Evolutionary conservation across 169 alveolate genomes (phyloP).

Genomic region (Cryptosporidium bovis): DNA sequence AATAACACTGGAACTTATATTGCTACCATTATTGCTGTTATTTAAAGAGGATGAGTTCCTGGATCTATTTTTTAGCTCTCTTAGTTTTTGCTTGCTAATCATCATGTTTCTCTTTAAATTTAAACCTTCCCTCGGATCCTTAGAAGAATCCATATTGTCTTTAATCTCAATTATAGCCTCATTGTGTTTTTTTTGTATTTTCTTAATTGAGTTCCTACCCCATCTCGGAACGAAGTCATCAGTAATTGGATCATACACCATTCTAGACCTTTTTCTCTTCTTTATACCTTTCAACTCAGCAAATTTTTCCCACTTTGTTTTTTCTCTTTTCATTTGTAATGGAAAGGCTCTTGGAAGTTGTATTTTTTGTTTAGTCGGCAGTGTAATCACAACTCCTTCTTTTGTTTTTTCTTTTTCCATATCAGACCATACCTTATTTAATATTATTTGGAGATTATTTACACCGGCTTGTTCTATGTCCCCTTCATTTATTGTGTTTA

Average conservation of each 20-base stretch:
- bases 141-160: conserved; percentile 66
- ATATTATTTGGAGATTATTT: conserved; percentile 49
- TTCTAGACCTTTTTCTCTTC: conserved; percentile 82
- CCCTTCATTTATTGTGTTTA: conserved; percentile 3
- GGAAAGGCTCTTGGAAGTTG: conserved; percentile 69
- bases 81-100: conserved; percentile 41
- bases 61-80: conserved; percentile 44
- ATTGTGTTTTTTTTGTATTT: conserved; percentile 79
- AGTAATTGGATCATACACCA: conserved; percentile 83
- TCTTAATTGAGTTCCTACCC: conserved; percentile 82
- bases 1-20: not conserved
- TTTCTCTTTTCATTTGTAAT: conserved; percentile 55
- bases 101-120: conserved; percentile 19
- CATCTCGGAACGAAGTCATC: conserved; percentile 87
- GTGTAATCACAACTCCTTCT: conserved; percentile 35
- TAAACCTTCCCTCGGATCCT: conserved; percentile 47
- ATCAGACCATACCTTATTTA: conserved; percentile 36
- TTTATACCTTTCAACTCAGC: conserved; percentile 82
- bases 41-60: not conserved
- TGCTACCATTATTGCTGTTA: not conserved
- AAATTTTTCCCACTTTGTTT: conserved; percentile 88
- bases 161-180: conserved; percentile 82
- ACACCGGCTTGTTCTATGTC: conserved; percentile 31
- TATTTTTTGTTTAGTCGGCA: conserved; percentile 51
- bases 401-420: conserved; percentile 45